A percentile compares a stretch with the other conserved stretches of the same genome.
Conservation (phyloP, 163 green algal species). For the Volvox carteri region DNA sequence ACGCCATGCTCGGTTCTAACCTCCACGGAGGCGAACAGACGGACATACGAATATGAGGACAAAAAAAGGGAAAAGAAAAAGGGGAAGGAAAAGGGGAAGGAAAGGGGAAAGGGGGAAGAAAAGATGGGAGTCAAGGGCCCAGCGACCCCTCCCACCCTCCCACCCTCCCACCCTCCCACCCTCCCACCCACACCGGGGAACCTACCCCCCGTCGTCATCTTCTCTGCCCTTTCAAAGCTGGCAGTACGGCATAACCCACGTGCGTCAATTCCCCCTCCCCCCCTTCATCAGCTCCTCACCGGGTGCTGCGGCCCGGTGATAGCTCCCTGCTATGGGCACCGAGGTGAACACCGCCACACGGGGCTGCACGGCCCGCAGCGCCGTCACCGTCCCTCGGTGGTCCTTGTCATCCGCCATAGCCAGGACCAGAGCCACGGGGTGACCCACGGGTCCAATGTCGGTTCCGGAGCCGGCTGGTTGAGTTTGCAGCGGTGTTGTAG, state of each 20-base stretch:
- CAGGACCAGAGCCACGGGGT: conserved; percentile 83
- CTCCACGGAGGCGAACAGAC: too few species aligned
- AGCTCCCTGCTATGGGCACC: conserved; percentile 79
- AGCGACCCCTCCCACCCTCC: background rate
- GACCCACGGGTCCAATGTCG: background rate
- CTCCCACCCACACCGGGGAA: background rate
- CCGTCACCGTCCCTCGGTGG: conserved; percentile 68
- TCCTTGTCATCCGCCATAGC: conserved; percentile 93
- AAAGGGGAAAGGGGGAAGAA: background rate
- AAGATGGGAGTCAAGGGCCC: background rate
- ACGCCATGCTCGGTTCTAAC: too few species aligned
- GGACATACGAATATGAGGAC: too few species aligned
- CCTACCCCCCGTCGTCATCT: too few species aligned
- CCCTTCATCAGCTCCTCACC: conserved; percentile 48
- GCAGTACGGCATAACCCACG: too few species aligned
- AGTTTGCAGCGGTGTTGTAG: background rate
- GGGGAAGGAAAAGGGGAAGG: background rate
- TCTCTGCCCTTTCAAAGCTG: too few species aligned
- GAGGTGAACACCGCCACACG: conserved; percentile 80
- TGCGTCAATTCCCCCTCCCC: background rate
- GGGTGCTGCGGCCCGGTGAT: conserved; percentile 64
- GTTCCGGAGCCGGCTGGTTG: background rate
- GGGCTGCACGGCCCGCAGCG: conserved; percentile 68
- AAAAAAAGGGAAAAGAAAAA: background rate
- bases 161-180: background rate